These are phyloP conservation scores for Sporothrix sp. DNA, from an alignment of 2,329 filamentous ascomycete species.

Conservation along the genomic window DNA sequence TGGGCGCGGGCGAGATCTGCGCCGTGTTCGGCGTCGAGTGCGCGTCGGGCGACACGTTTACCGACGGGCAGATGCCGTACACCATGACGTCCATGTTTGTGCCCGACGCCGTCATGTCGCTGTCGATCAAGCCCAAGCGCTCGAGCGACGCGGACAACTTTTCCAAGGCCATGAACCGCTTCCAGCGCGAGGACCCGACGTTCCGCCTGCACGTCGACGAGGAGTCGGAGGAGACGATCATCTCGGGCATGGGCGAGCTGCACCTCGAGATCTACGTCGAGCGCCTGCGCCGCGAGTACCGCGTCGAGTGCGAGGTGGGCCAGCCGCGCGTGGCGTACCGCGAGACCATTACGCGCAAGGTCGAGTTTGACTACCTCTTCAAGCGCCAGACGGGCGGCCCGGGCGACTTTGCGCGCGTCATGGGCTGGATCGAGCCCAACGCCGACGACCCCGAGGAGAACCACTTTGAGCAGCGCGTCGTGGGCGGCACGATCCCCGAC, in stretches of 20 bases:
- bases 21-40: slow-evolving; percentile 98
- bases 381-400: slow-evolving; percentile 94
- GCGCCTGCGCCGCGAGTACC: slow-evolving; percentile 93
- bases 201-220: slow-evolving; percentile 89
- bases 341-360: slow-evolving; percentile 73
- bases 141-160: slow-evolving; percentile 89
- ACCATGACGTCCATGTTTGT: slow-evolving; percentile 98
- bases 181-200: slow-evolving; percentile 95
- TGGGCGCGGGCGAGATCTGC: slow-evolving; percentile 95
- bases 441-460: slow-evolving; percentile 57
- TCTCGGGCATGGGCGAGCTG: slow-evolving; percentile 95
- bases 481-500: slow-evolving; percentile 84
- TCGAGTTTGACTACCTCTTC: slow-evolving; percentile 85
- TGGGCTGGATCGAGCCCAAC: slow-evolving; percentile 84
- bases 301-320: slow-evolving; percentile 89
- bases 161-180: slow-evolving; percentile 96
- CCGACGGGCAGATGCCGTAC: slow-evolving; percentile 84
- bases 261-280: slow-evolving; percentile 97
- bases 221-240: slow-evolving; percentile 93
- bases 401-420: slow-evolving; percentile 88
- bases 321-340: slow-evolving; percentile 95
- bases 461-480: slow-evolving; percentile 75
- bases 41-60: slow-evolving; percentile 96
- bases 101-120: slow-evolving; percentile 92
- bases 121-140: slow-evolving; percentile 94